Conservation (phyloP, 331 rosid genomes). For the Telfairia occidentalis region DNA sequence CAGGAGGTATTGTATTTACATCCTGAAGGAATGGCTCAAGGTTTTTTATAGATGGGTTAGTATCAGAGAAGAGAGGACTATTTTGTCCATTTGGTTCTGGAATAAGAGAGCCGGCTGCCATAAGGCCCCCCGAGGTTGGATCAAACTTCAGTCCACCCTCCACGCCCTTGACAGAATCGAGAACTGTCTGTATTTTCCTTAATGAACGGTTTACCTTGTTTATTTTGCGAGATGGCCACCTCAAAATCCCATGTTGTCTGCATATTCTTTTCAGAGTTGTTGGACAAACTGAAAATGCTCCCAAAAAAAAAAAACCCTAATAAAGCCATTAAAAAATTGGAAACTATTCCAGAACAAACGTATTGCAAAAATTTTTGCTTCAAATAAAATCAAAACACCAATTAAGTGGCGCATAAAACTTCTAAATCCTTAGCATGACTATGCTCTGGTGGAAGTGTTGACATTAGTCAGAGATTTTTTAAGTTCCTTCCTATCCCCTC, state of each 20-base stretch:
- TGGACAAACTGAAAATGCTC: slow-evolving; percentile 76
- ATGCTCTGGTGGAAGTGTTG: not conserved
- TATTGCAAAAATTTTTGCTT: not conserved
- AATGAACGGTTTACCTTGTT: slow-evolving; percentile 69
- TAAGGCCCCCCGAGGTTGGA: slow-evolving; percentile 47
- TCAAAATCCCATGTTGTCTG: slow-evolving; percentile 79
- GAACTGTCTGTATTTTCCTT: slow-evolving; percentile 61
- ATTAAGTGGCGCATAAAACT: not conserved
- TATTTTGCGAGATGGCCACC: slow-evolving; percentile 94
- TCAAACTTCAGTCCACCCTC: slow-evolving; percentile 67
- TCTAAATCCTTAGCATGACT: not conserved
- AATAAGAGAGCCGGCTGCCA: slow-evolving; percentile 40
- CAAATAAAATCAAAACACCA: not conserved
- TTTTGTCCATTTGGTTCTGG: slow-evolving; percentile 34
- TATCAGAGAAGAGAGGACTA: slow-evolving; percentile 28
- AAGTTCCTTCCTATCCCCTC: not conserved
- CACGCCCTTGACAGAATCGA: slow-evolving; percentile 71
- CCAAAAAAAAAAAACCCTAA: slow-evolving; percentile 10
- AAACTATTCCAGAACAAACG: not conserved
- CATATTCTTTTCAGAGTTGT: slow-evolving; percentile 92
- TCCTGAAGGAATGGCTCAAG: slow-evolving; percentile 16
- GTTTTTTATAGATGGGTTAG: slow-evolving; percentile 20
- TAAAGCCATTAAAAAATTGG: slow-evolving; percentile 5
- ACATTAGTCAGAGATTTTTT: not conserved
- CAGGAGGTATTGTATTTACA: slow-evolving; percentile 19